These are phyloP conservation scores for Calonectria henricotiae DNA, from an alignment of 2,329 filamentous ascomycete species.

Conservation along the genomic window DNA sequence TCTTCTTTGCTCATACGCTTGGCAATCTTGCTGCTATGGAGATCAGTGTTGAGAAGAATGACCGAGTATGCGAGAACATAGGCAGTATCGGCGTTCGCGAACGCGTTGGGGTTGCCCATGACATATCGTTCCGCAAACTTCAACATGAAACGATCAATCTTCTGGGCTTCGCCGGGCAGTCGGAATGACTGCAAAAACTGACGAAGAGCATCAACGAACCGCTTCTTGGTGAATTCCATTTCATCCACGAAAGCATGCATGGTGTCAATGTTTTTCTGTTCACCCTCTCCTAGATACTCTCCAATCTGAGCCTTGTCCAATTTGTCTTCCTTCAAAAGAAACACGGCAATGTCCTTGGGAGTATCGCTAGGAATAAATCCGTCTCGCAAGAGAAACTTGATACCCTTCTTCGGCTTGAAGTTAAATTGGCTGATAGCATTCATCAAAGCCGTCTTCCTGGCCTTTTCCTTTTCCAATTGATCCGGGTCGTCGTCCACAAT, in stretches of 20 bases:
- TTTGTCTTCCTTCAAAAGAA: constrained; percentile 85
- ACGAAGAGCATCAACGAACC: constrained; percentile 93
- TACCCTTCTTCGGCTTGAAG: constrained; percentile 95
- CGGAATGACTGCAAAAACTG: constrained; percentile 96
- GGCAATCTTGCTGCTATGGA: constrained; percentile 89
- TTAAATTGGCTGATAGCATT: constrained; percentile 96
- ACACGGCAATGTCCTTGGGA: constrained; percentile 87
- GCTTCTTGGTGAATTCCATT: constrained; percentile 93
- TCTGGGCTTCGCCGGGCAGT: constrained; percentile 95
- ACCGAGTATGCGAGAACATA: constrained; percentile 98
- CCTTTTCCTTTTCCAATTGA: constrained; percentile 95
- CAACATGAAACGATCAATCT: constrained; percentile 99
- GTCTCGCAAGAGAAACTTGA: constrained; percentile 87
- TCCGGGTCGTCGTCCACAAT: constrained; percentile 90
- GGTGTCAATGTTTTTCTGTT: constrained; percentile 92
- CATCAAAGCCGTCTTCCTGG: constrained; percentile 90
- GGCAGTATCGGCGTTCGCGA: constrained; percentile 97
- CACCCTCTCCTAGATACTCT: constrained; percentile 95
- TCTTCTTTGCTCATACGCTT: constrained; percentile 95
- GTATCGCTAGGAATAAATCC: constrained; percentile 88
- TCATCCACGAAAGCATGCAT: constrained; percentile 98
- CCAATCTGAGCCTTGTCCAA: constrained; percentile 94
- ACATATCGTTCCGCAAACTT: constrained; percentile 99
- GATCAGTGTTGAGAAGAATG: constrained; percentile 95
- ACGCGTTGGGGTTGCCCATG: constrained; percentile 94